Base-by-base conservation (phyloP, 768 basidiomycete genomes). In the Rhizopogon sp. region DNA sequence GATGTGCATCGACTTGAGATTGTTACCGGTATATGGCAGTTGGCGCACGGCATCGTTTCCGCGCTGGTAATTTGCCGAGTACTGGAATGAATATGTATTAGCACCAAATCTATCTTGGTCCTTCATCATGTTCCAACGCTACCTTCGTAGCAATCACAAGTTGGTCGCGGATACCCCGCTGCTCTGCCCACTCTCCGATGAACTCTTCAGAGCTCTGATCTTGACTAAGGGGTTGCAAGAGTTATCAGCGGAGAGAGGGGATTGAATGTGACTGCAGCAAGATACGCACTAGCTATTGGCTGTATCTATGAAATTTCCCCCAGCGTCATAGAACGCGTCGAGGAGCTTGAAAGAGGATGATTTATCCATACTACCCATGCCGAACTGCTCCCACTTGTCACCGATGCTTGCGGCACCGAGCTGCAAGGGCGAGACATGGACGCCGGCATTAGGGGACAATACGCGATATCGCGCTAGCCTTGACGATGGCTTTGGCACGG, bases 381-480 rank as follows among this genome's bases (percentile, higher is more conserved):
- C 40, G 6, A 39, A 39, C 2, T 58, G 25, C 0, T 55, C 60
- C 76, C 76, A 76, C 46, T 72, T 64, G 53, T 76, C 72, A 6
- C 79, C 77, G 33, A 79, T 73, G 63, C 70, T 77, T 75, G 76
- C 73, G 0, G 68, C 79, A 8, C 79, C 79, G 39, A 81, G 73
- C 31, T 70, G 68, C 29, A 80, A 59, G 0, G 79, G 77, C 0
- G 79, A 79, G 33, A 80, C 79, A 39, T 73, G 73, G 10, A 80
- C 59, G 10, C 77, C 76, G 1, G 78, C 75, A 29, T 62, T 54
- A 2, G 74, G 71, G 0, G 74, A 72, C 31, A 79, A 65, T 20
- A 59, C 58, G 17, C 76, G 72, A 60, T 76, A 71, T 6, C 63
- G 66, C 11, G 69, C 70, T 5, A 73, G 65, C 8, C 61, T 63